A percentile compares a stretch with the other conserved stretches of the same genome.
Conservation (phyloP, 352 stramenopile genomes). For the Pythium aquatile region DNA sequence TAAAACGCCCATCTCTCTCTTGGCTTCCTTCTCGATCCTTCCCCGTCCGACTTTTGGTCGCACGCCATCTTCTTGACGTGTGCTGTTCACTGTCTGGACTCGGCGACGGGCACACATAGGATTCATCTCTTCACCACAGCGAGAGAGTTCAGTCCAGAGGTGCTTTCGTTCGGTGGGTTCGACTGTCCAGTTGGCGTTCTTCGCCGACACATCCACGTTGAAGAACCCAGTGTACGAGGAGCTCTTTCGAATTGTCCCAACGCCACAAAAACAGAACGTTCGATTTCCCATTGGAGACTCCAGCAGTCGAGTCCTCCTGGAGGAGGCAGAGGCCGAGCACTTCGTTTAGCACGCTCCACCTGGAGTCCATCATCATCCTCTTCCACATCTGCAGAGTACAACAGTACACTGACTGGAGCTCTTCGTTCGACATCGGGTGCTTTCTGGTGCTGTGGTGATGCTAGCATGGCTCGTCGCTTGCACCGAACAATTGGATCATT, state of each 20-base stretch:
- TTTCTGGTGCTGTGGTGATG: constrained; percentile 2
- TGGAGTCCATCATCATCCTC: neutral
- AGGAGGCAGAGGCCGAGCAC: neutral
- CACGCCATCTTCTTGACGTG: neutral
- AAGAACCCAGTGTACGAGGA: neutral
- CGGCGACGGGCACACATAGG: no score
- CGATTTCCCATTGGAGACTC: neutral
- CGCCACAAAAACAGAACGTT: constrained; percentile 6
- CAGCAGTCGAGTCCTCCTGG: neutral
- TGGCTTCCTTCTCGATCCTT: neutral
- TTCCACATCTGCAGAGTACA: neutral
- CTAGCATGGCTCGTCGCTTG: constrained; percentile 1
- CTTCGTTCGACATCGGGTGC: neutral
- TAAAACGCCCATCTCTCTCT: neutral
- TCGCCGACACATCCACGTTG: constrained; percentile 3
- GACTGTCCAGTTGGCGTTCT: neutral
- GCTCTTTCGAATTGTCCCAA: neutral
- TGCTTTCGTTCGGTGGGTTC: neutral
- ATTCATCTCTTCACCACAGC: neutral
- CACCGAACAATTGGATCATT: neutral
- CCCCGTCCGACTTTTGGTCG: neutral
- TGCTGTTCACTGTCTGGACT: no score
- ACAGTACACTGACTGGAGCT: neutral
- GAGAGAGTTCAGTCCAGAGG: neutral
- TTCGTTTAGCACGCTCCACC: neutral